Conservation (phyloP, 176 grass and related monocot genomes). For the Leersia perrieri region DNA sequence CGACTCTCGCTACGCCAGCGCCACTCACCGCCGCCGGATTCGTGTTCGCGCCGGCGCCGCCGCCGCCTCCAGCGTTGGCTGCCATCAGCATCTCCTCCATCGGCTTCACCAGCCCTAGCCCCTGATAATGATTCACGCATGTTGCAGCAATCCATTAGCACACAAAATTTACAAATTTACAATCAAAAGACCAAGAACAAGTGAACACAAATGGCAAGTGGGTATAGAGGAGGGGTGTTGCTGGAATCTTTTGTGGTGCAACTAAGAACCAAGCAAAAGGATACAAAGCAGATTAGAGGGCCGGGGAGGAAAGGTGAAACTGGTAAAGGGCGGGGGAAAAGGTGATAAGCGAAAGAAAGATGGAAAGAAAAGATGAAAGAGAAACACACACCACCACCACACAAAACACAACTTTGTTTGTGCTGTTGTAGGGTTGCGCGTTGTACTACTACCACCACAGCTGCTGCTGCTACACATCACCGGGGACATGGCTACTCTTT, state of each 20-base stretch:
- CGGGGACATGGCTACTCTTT: slow-evolving; percentile 59
- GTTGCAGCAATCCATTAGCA: slow-evolving; percentile 25
- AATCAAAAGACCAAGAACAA: too few relatives aligned
- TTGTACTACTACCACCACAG: slow-evolving; percentile 35
- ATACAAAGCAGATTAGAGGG: slow-evolving; percentile 65
- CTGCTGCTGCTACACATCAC: slow-evolving; percentile 48
- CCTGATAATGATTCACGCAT: slow-evolving; percentile 53
- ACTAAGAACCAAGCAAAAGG: slow-evolving; percentile 69
- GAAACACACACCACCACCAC: slow-evolving; percentile 61
- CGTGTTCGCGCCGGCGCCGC: slow-evolving; percentile 24
- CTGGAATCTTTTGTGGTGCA: slow-evolving; percentile 51
- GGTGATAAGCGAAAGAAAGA: slow-evolving; percentile 48
- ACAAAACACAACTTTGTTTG: slow-evolving; percentile 69
- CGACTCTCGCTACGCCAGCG: too few relatives aligned
- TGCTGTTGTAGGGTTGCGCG: slow-evolving; percentile 69
- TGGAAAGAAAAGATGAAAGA: slow-evolving; percentile 58
- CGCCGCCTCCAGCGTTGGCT: slow-evolving; percentile 28
- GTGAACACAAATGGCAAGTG: slow-evolving; percentile 29
- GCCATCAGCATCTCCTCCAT: slow-evolving; percentile 76
- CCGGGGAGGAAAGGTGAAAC: slow-evolving; percentile 25
- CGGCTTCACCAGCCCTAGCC: slow-evolving; percentile 72
- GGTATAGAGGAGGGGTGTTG: slow-evolving; percentile 21
- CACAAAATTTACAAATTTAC: too few relatives aligned
- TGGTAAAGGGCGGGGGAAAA: slow-evolving; percentile 39
- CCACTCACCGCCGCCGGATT: slow-evolving; percentile 21